Evolutionary conservation across 495 filamentous ascomycete genomes (phyloP).

Genomic region (Hypoxylon cercidicola): DNA sequence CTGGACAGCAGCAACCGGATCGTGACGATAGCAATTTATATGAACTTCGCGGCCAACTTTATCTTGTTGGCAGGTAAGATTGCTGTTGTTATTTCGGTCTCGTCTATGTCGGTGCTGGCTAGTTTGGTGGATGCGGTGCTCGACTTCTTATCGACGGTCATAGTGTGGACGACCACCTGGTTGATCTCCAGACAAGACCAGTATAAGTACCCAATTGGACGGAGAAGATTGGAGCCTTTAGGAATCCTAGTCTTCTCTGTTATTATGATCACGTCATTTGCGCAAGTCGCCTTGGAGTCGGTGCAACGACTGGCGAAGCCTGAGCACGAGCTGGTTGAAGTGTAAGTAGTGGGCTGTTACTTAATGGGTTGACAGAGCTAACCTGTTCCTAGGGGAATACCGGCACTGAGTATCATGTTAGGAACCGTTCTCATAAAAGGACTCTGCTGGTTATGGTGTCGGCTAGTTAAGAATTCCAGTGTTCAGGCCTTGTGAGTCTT

Average conservation of each 20-base stretch:
- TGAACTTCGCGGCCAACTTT: constrained; percentile 87
- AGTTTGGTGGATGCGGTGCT: constrained; percentile 88
- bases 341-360: constrained; percentile 52
- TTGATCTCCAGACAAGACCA: constrained; percentile 80
- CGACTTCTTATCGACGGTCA: constrained; percentile 87
- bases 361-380: constrained; percentile 7
- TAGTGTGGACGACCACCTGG: constrained; percentile 84
- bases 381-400: constrained; percentile 55
- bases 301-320: constrained; percentile 69
- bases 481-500: constrained; percentile 80
- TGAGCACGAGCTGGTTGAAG: constrained; percentile 74
- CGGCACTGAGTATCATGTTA: constrained; percentile 84
- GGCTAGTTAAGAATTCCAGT: constrained; percentile 85
- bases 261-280: constrained; percentile 88
- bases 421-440: constrained; percentile 84
- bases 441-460: constrained; percentile 90
- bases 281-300: constrained; percentile 82
- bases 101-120: constrained; percentile 87
- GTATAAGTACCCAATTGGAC: constrained; percentile 84
- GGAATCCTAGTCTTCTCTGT: constrained; percentile 83
- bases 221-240: constrained; percentile 78
- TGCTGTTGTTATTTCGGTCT: constrained; percentile 78
- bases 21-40: constrained; percentile 81
- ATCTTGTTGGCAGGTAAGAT: constrained; percentile 83
- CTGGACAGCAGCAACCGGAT: constrained; percentile 72